Conservation (phyloP, 148 eudicot species). For the Talinum fruticosum region DNA sequence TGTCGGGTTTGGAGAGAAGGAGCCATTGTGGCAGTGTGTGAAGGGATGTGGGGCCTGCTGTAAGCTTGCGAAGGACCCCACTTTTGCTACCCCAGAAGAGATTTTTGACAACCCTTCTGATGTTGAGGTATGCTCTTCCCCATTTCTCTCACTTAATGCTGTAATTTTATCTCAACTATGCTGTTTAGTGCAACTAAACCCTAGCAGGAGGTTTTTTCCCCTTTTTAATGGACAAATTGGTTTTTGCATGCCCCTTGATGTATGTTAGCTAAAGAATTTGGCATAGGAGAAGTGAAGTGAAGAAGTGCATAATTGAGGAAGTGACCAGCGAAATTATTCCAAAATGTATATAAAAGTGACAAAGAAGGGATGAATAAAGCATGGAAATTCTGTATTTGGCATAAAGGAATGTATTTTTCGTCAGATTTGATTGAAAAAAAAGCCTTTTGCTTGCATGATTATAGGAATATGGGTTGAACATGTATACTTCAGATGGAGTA, state of each 20-base stretch:
- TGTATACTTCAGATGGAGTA: not conserved
- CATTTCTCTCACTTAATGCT: not conserved
- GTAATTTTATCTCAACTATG: not conserved
- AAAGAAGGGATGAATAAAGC: not conserved
- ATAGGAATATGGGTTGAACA: not conserved
- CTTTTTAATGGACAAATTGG: not conserved
- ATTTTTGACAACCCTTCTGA: conserved; percentile 72
- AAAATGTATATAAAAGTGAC: not conserved
- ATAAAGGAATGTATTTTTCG: not conserved
- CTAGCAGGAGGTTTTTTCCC: too few relatives aligned
- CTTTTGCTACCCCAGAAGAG: conserved; percentile 78
- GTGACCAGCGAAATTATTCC: not conserved
- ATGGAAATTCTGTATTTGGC: not conserved
- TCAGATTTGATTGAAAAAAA: not conserved
- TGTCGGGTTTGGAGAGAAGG: conserved; percentile 59
- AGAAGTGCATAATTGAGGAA: not conserved
- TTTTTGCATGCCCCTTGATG: not conserved
- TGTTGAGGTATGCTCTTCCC: conserved; percentile 37
- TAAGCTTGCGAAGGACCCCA: conserved; percentile 80
- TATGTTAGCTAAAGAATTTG: too few relatives aligned
- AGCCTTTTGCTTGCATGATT: not conserved
- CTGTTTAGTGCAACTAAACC: not conserved
- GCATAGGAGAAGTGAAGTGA: not conserved
- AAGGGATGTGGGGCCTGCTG: conserved; percentile 89
- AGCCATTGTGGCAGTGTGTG: conserved; percentile 74